Evolutionary conservation across 306 rosid species (phyloP).

Genomic region (Acacia crassicarpa): DNA sequence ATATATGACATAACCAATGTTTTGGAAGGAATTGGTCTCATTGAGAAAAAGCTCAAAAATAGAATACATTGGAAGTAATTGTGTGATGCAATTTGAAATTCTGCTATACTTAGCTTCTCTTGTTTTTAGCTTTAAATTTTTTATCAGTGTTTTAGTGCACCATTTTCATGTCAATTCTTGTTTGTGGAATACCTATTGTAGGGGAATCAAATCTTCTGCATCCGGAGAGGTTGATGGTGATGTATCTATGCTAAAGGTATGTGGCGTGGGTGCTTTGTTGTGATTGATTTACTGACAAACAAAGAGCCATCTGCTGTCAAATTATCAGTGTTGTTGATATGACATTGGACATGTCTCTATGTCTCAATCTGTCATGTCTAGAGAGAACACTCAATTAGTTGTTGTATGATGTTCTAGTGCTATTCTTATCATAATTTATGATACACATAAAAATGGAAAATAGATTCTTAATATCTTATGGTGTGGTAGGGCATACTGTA

Average conservation of each 20-base stretch:
- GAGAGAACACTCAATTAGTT: conserved; percentile 6
- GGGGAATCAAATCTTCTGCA: conserved; percentile 80
- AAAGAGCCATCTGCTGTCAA: conserved; percentile 20
- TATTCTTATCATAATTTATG: conserved; percentile 17
- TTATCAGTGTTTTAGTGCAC: conserved; percentile 23
- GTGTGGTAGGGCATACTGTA: conserved; percentile 13
- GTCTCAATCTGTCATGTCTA: conserved; percentile 1
- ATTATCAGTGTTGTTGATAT: conserved; percentile 19
- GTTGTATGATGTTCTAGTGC: conserved; percentile 20
- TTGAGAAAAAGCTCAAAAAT: conserved; percentile 94
- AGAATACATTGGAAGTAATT: conserved; percentile 95
- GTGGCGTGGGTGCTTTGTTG: conserved; percentile 1
- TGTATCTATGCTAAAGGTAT: conserved; percentile 72
- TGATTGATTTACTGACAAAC: conserved; percentile 14
- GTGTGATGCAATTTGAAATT: conserved; percentile 29
- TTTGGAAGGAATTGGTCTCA: conserved; percentile 98
- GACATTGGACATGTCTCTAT: not conserved
- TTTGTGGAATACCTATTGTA: conserved; percentile 45
- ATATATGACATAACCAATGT: conserved; percentile 98
- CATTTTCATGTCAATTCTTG: conserved; percentile 39
- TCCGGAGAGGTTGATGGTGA: conserved; percentile 75
- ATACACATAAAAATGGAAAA: conserved; percentile 6
- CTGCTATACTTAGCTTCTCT: conserved; percentile 21
- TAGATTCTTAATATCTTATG: conserved; percentile 1
- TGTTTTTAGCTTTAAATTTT: conserved; percentile 20